Base-by-base conservation (phyloP, 2,329 filamentous ascomycete genomes). In the Emericellopsis atlantica region DNA sequence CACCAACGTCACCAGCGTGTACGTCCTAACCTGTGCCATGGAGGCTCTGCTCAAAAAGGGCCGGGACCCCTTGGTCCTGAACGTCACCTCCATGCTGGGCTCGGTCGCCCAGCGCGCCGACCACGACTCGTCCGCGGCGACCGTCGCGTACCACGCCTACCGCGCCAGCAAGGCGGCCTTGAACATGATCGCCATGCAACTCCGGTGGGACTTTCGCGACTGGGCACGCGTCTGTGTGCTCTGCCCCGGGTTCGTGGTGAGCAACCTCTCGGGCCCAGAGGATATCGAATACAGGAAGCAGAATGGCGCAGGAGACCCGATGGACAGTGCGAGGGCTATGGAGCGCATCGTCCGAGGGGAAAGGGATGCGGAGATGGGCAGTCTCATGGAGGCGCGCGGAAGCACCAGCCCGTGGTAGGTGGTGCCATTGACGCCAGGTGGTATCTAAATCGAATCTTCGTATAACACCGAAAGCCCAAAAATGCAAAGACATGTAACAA, bases 161-260 rank as follows among this genome's bases (percentile, higher is more conserved):
- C 41, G 41, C 37, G 31, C 29, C n/a, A 37, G 32, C 33, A 43
- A 43, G 37, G 32, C 37, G 4, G 56, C 21, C 9, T 37, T n/a
- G 36, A 51, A 36, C n/a, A 58, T 63, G 60, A 32, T 58, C 4
- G 48, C 57, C 1, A 54, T 49, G 15, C 54, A 55, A 38, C 50
- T 58, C 43, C 40, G 48, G 34, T 44, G 49, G 32, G 45, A 52
- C 21, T 56, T 46, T 36, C 46, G 43, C 16, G 49, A 53, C 5
- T 55, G 53, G 53, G 57, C 54, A 29, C 57, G 49, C 42, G 56
- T 59, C 12, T 54, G 54, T 32, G 46, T 55, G 2, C 60, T 55
- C 18, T 55, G 56, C 23, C 59, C 58, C 4, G 60, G 58, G 1
- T 59, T 46, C 21, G 56, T 54, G 15, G 49, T 60, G 4, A 56